Conservation (phyloP, 2,329 filamentous ascomycete genomes). For the Gremmenia infestans region DNA sequence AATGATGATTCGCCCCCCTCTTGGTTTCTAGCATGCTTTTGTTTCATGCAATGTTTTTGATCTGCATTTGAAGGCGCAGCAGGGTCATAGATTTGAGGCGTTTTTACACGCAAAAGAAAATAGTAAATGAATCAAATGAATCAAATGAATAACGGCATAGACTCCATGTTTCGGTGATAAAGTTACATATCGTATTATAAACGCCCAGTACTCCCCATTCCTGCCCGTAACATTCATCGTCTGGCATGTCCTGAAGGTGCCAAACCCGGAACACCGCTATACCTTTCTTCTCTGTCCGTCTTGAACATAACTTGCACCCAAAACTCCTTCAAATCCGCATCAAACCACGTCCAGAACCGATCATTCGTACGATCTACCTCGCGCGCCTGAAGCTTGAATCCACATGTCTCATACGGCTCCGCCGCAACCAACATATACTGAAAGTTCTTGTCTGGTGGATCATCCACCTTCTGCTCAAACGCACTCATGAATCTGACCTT, state of each 20-base stretch:
- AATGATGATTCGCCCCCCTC: conserved; percentile 7
- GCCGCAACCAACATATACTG: conserved; percentile 94
- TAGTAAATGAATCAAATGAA: conserved; percentile 5
- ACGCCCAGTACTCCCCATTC: conserved; percentile 3
- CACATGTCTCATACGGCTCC: conserved; percentile 96
- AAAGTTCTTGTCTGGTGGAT: conserved; percentile 83
- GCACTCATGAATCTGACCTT: conserved; percentile 96
- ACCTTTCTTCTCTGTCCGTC: conserved; percentile 94
- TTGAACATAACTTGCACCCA: conserved; percentile 98
- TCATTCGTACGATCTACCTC: conserved; percentile 89
- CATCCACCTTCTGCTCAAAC: conserved; percentile 92
- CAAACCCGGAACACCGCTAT: conserved; percentile 59
- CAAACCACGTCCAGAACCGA: conserved; percentile 90
- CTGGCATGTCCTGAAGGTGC: conserved; percentile 31
- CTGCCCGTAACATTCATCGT: conserved; percentile 13
- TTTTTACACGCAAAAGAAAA: background rate
- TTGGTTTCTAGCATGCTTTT: conserved; percentile 13
- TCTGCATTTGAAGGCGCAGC: conserved; percentile 23
- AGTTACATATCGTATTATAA: background rate
- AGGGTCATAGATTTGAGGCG: conserved; percentile 16
- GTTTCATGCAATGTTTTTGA: conserved; percentile 8
- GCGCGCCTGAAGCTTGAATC: conserved; percentile 89
- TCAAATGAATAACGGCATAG: background rate
- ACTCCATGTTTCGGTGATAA: background rate
- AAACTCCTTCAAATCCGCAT: conserved; percentile 92